Percentiles rank a stretch among this genome's conserved stretches.
These are phyloP conservation scores for Podospora didyma DNA, from an alignment of 495 filamentous ascomycete species.

Conservation along the genomic window DNA sequence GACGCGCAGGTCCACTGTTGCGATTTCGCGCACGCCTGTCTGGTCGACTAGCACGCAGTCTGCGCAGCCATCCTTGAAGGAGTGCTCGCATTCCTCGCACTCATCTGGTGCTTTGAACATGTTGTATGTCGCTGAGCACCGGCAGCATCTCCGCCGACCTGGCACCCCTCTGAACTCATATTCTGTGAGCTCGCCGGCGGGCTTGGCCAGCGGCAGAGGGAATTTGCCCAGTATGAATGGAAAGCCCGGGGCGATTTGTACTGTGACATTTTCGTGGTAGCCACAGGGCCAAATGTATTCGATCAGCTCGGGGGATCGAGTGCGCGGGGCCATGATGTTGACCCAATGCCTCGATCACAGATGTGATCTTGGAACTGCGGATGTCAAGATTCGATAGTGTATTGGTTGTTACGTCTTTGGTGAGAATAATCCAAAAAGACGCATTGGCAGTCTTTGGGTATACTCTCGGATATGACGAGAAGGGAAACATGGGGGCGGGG, in stretches of 20 bases:
- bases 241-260: conserved; percentile 10
- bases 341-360: not conserved
- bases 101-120: conserved; percentile 14
- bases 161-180: conserved; percentile 15
- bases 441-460: not conserved
- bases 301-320: conserved; percentile 9
- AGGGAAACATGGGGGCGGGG: not conserved
- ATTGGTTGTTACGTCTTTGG: not conserved
- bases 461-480: not conserved
- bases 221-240: conserved; percentile 11
- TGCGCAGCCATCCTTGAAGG: conserved; percentile 8
- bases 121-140: conserved; percentile 14
- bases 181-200: conserved; percentile 14
- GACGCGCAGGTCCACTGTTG: conserved; percentile 6
- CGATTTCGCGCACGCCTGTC: conserved; percentile 16
- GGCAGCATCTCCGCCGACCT: conserved; percentile 15
- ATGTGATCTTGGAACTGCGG: not conserved
- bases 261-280: conserved; percentile 13
- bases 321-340: conserved; percentile 3
- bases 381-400: not conserved
- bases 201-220: conserved; percentile 15
- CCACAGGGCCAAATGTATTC: conserved; percentile 22
- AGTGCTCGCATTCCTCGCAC: conserved; percentile 15
- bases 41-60: conserved; percentile 17
- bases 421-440: not conserved